phyloP scores from a whole-genome alignment of 2,329 filamentous ascomycete species.

The Albophoma yamanashiensis region DNA sequence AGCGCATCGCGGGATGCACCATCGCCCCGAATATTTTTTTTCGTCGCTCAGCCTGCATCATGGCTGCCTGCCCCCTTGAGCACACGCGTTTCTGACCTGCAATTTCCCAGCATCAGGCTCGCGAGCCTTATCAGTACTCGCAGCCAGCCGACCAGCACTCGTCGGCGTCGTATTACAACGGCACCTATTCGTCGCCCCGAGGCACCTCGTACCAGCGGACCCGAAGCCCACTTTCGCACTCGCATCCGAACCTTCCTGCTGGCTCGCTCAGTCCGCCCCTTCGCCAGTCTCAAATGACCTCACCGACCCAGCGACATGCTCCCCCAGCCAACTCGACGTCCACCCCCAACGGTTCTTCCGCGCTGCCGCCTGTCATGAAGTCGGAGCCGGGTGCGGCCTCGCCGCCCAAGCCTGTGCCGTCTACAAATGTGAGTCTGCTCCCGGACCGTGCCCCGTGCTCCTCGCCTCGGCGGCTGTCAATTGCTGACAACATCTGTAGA shows the following conservation, averaged over 20 bases:
- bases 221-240: conserved; percentile 39
- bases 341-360: conserved; percentile 27
- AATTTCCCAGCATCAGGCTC: conserved; percentile 24
- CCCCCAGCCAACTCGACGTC: conserved; percentile 21
- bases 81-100: conserved; percentile 3
- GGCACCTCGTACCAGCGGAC: conserved; percentile 30
- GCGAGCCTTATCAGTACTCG: conserved; percentile 40
- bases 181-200: conserved; percentile 37
- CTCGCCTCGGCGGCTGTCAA: background rate
- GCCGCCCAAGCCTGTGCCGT: conserved; percentile 25
- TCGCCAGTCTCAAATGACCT: conserved; percentile 30
- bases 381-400: conserved; percentile 29
- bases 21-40: background rate
- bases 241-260: conserved; percentile 32
- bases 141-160: conserved; percentile 29
- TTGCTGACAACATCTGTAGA: conserved; percentile 33
- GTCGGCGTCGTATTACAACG: conserved; percentile 36
- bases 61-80: background rate
- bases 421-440: conserved; percentile 18
- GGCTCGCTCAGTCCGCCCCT: conserved; percentile 33
- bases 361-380: conserved; percentile 24
- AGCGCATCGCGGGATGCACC: background rate
- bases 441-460: too few relatives aligned
- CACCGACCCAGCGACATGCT: conserved; percentile 31
- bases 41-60: background rate